phyloP scores from a whole-genome alignment of 75 land plant species.

The Pinus taeda region DNA sequence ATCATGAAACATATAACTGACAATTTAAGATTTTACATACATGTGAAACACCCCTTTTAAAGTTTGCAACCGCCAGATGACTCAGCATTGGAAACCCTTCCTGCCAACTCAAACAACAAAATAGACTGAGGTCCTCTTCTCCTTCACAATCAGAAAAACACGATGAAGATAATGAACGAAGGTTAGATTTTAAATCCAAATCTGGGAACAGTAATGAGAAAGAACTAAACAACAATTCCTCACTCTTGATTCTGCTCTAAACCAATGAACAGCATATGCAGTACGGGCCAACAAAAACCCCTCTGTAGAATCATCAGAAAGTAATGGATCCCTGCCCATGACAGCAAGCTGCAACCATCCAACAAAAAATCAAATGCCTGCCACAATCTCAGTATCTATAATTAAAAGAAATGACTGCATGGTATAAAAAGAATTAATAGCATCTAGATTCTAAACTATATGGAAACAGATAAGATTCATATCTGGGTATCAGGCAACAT shows the following conservation, averaged over 20 bases:
- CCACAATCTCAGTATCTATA: too few relatives aligned
- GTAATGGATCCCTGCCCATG: too few relatives aligned
- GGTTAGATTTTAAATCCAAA: neutral
- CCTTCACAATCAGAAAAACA: neutral
- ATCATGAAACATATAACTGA: neutral
- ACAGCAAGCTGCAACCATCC: too few relatives aligned
- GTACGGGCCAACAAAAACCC: conserved; percentile 12
- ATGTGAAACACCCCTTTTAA: neutral
- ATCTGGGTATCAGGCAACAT: too few relatives aligned
- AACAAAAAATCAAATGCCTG: too few relatives aligned
- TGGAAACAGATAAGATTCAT: too few relatives aligned
- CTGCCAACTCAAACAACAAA: neutral
- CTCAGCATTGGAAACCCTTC: neutral
- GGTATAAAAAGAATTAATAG: too few relatives aligned
- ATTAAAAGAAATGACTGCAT: too few relatives aligned
- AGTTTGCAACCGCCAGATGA: neutral
- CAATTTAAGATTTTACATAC: neutral
- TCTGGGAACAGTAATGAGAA: neutral
- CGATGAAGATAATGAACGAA: neutral
- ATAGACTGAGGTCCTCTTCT: neutral
- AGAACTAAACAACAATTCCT: neutral
- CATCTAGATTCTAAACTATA: too few relatives aligned
- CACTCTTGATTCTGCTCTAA: conserved; percentile 6
- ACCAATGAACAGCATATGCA: conserved; percentile 9
- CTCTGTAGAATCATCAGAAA: neutral